phyloP scores from a whole-genome alignment of 2,329 filamentous ascomycete species.

The Setomelanomma holmii region DNA sequence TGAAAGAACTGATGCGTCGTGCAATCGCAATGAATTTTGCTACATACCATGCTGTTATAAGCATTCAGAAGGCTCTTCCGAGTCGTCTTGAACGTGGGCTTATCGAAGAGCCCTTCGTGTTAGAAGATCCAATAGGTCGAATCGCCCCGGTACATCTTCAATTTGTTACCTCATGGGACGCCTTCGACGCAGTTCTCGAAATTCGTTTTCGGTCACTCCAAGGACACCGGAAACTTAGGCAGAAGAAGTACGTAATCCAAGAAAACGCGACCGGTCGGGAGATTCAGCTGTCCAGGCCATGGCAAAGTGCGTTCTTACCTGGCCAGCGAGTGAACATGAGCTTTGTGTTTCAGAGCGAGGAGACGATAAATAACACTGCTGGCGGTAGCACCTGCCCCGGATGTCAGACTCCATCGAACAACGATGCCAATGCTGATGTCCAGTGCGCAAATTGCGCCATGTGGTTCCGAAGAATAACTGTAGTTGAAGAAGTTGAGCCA shows the following conservation, averaged over 20 bases:
- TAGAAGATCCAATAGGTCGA: constrained; percentile 23
- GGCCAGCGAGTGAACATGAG: constrained; percentile 21
- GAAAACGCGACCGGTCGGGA: constrained; percentile 15
- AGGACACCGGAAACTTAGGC: constrained; percentile 14
- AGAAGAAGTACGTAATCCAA: constrained; percentile 18
- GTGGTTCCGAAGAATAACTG: constrained; percentile 14
- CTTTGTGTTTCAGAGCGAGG: neutral
- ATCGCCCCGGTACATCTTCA: constrained; percentile 22
- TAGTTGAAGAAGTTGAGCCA: constrained; percentile 8
- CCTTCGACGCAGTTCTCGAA: constrained; percentile 20
- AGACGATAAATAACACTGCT: neutral
- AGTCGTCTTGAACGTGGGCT: constrained; percentile 7
- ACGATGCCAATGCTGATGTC: neutral
- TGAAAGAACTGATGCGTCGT: constrained; percentile 8
- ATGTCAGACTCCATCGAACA: constrained; percentile 4
- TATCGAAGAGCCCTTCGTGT: constrained; percentile 19
- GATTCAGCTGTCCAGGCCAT: constrained; percentile 4
- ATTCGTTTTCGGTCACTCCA: constrained; percentile 14
- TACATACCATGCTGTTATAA: constrained; percentile 7
- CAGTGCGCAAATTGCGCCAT: constrained; percentile 8
- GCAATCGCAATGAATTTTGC: constrained; percentile 12
- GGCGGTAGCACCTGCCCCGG: constrained; percentile 6
- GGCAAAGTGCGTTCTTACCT: constrained; percentile 15
- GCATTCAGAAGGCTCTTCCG: constrained; percentile 12
- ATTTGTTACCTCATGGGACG: constrained; percentile 21